Conservation (phyloP, 805 yeast species). For the Ogataea wickerhamii region DNA sequence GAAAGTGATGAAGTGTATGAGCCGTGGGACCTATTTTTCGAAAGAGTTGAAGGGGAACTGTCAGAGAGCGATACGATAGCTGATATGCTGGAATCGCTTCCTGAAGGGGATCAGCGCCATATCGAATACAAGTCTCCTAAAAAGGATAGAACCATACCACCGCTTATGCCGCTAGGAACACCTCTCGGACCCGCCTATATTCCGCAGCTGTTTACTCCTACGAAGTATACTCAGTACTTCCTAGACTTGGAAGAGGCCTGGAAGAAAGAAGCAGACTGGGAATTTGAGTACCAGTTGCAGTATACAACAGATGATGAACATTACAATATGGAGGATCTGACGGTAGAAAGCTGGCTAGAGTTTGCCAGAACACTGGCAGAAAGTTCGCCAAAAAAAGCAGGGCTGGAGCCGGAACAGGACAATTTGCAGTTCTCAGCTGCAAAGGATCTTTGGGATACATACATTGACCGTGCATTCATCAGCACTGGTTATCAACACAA, state of each 20-base stretch:
- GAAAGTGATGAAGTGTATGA: constrained; percentile 23
- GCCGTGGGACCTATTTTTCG: constrained; percentile 61
- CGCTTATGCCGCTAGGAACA: constrained; percentile 48
- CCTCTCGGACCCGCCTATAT: constrained; percentile 74
- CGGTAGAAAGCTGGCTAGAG: constrained; percentile 61
- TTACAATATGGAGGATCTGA: constrained; percentile 50
- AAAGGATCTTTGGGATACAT: constrained; percentile 48
- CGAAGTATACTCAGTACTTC: constrained; percentile 67
- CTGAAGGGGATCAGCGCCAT: constrained; percentile 10
- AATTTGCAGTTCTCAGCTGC: constrained; percentile 24
- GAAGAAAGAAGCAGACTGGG: constrained; percentile 37
- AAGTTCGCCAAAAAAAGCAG: constrained; percentile 18
- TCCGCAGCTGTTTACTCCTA: constrained; percentile 70
- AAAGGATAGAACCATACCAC: constrained; percentile 61
- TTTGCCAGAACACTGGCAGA: constrained; percentile 52
- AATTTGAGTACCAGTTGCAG: constrained; percentile 60
- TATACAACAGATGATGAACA: constrained; percentile 62
- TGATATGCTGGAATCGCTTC: constrained; percentile 8
- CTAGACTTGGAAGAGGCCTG: constrained; percentile 46
- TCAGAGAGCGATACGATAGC: constrained; percentile 30
- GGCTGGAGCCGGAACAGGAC: constrained; percentile 4
- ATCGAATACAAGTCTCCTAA: constrained; percentile 7
- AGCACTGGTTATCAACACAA: constrained; percentile 60
- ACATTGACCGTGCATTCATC: constrained; percentile 56
- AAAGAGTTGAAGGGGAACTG: constrained; percentile 39